phyloP scores from a whole-genome alignment of 495 filamentous ascomycete genomes.

The Penicillium roqueforti region DNA sequence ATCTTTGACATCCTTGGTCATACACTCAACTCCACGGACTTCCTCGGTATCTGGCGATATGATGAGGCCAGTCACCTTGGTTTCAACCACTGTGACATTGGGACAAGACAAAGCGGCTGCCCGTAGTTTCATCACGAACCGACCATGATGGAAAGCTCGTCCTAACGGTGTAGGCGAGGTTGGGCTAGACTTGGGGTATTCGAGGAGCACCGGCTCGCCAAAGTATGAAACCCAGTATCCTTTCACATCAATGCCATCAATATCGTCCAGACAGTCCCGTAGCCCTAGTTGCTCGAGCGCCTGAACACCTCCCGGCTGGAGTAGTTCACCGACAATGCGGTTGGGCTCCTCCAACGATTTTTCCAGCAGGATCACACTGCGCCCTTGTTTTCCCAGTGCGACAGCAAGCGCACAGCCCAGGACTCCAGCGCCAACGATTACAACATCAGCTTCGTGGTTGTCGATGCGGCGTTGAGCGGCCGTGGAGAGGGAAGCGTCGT shows the following conservation, averaged over 20 bases:
- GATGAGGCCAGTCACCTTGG: constrained; percentile 60
- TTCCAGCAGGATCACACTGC: constrained; percentile 89
- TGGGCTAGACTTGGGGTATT: constrained; percentile 53
- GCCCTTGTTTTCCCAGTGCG: constrained; percentile 81
- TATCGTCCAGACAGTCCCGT: constrained; percentile 75
- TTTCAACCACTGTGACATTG: constrained; percentile 72
- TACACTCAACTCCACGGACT: constrained; percentile 71
- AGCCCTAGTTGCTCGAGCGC: constrained; percentile 81
- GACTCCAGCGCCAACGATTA: constrained; percentile 87
- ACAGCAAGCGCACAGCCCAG: constrained; percentile 84
- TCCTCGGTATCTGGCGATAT: constrained; percentile 53
- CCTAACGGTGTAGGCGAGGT: constrained; percentile 53
- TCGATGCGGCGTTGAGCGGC: constrained; percentile 40
- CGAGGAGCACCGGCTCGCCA: constrained; percentile 70
- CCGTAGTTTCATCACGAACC: constrained; percentile 73
- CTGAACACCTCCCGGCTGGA: constrained; percentile 86
- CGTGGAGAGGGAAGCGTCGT: constrained; percentile 26
- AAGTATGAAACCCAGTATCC: constrained; percentile 89
- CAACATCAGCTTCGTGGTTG: constrained; percentile 67
- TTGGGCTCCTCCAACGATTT: constrained; percentile 87
- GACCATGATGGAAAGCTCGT: constrained; percentile 75
- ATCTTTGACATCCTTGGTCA: constrained; percentile 56
- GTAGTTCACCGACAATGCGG: constrained; percentile 90
- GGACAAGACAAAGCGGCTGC: constrained; percentile 59
- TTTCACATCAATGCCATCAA: constrained; percentile 75